Percentiles rank a stretch among this genome's conserved stretches.
Conservation (phyloP, 164 flowering plant species). For the Chimonanthus salicifolius region DNA sequence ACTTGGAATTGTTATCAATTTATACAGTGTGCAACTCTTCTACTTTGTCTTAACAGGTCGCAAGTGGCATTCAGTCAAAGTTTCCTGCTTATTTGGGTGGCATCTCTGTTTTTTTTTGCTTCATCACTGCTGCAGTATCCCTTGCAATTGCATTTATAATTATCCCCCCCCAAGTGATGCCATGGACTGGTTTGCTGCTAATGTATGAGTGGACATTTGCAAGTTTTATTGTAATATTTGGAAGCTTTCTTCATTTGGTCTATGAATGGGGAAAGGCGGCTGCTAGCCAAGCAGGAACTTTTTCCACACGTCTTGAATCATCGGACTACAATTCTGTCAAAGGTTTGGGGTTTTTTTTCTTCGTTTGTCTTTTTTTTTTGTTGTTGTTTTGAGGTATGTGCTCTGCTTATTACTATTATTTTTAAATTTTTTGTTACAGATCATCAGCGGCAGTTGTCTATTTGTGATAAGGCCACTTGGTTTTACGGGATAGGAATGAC, state of each 20-base stretch:
- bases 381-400: neutral
- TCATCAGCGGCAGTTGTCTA: conserved; percentile 59
- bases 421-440: conserved; percentile 32
- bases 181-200: conserved; percentile 93
- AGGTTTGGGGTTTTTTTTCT: conserved; percentile 35
- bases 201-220: conserved; percentile 89
- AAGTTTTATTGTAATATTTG: conserved; percentile 56
- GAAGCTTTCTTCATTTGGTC: conserved; percentile 62
- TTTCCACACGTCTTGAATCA: conserved; percentile 39
- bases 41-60: conserved; percentile 29
- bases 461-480: conserved; percentile 52
- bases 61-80: conserved; percentile 18
- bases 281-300: conserved; percentile 35
- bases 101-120: conserved; percentile 55
- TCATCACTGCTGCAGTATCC: conserved; percentile 51
- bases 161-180: conserved; percentile 90
- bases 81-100: conserved; percentile 72
- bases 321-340: conserved; percentile 62
- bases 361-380: neutral
- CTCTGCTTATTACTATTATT: conserved; percentile 6
- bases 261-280: conserved; percentile 59
- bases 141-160: conserved; percentile 54
- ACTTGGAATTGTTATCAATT: conserved; percentile 1
- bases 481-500: conserved; percentile 84
- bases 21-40: neutral